Evolutionary conservation across 192 early-diverging fungal species (phyloP).

Genomic region (Linnemannia hyalina): DNA sequence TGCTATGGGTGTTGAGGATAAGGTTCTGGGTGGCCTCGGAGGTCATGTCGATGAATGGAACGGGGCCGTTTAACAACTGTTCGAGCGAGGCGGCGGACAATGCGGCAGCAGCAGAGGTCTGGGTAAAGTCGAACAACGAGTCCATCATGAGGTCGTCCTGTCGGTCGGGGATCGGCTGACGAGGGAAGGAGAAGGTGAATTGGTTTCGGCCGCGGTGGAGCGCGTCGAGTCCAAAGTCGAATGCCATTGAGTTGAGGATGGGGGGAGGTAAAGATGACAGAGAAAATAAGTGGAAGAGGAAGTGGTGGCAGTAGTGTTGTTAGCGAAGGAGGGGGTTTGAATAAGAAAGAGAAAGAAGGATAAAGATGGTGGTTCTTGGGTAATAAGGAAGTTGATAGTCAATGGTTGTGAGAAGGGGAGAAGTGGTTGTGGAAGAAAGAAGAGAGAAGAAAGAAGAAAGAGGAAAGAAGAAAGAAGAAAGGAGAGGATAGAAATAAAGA

Average conservation of each 20-base stretch:
- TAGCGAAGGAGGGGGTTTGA: background rate
- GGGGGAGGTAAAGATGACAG: background rate
- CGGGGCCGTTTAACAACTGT: background rate
- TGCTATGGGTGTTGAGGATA: background rate
- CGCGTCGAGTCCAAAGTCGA: background rate
- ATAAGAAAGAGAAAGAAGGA: background rate
- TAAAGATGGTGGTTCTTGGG: background rate
- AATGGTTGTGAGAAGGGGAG: background rate
- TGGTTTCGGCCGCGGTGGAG: background rate
- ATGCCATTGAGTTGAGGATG: background rate
- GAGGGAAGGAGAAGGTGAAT: background rate
- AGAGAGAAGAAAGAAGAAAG: background rate
- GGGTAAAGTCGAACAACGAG: background rate
- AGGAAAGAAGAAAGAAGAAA: background rate
- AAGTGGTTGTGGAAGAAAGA: background rate
- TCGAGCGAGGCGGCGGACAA: background rate
- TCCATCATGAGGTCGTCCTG: conserved; percentile 1
- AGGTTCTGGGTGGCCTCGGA: background rate
- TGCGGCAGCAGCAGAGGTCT: background rate
- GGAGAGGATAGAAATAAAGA: background rate
- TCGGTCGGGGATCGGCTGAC: background rate
- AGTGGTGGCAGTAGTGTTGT: background rate
- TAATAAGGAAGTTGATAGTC: background rate
- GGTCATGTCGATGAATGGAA: background rate
- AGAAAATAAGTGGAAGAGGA: background rate